These are phyloP conservation scores for Marasmius oreades DNA, from an alignment of 1,284 basidiomycete species.

Conservation along the genomic window DNA sequence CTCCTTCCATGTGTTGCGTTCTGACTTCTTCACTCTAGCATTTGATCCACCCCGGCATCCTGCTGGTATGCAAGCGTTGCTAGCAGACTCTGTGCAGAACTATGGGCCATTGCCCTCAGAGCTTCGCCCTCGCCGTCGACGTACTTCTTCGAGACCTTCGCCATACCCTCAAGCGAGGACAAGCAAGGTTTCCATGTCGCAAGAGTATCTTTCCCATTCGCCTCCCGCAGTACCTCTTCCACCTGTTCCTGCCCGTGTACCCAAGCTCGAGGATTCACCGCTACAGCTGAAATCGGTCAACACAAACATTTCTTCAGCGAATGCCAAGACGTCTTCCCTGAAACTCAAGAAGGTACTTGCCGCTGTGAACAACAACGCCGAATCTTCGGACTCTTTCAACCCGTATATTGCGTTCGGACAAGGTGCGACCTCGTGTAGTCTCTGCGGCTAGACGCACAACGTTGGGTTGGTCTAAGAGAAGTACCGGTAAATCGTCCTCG, in stretches of 20 bases:
- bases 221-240: constrained; percentile 16
- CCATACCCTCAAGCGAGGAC: constrained; percentile 60
- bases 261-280: constrained; percentile 18
- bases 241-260: constrained; percentile 28
- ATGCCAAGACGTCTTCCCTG: background rate
- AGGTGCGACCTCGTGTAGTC: constrained; percentile 46
- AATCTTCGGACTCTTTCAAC: constrained; percentile 9
- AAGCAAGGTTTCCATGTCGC: constrained; percentile 39
- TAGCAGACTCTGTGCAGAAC: constrained; percentile 68
- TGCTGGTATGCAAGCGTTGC: constrained; percentile 64
- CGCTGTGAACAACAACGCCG: constrained; percentile 1
- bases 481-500: constrained; percentile 35
- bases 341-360: constrained; percentile 1
- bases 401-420: constrained; percentile 32
- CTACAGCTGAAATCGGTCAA: constrained; percentile 20
- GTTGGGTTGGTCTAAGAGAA: constrained; percentile 62
- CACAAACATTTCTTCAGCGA: constrained; percentile 17
- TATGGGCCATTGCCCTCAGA: constrained; percentile 69
- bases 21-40: constrained; percentile 36
- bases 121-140: constrained; percentile 52
- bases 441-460: constrained; percentile 53
- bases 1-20: constrained; percentile 2
- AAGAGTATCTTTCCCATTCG: constrained; percentile 31
- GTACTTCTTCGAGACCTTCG: constrained; percentile 64
- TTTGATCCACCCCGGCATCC: constrained; percentile 67